Evolutionary conservation across 1,139 yeast genomes (phyloP), one percentile per base, ranked within the genome.

Genomic region (Protomyces gravidus): DNA sequence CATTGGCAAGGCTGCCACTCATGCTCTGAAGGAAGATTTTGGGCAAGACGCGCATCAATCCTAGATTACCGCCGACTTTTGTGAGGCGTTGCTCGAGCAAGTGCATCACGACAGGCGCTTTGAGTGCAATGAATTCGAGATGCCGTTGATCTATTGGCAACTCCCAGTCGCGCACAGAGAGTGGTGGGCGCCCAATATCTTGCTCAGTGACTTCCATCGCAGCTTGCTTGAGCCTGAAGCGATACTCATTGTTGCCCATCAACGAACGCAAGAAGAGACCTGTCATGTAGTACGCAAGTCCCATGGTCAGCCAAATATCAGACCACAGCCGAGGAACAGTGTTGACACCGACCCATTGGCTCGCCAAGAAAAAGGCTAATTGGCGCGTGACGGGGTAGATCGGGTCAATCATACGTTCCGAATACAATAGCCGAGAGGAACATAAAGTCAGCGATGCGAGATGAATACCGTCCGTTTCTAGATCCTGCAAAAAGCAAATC

Each of bases 311-410:
- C 98, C 99, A 94, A n/a, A 87, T 68, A 71, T 92, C 97, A 66
- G 86, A 83, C 71, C 85, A 81, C 0, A 84, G 78, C 63, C 80
- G 81, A 0, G 98, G 96, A 0, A 89, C 85, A 30, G 94, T 88
- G 69, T 89, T 89, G 40, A 94, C 85, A 6, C 97, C 97, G 0
- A 95, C 81, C 96, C 97, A 94, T 70, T 94, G 98, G 5, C 82
- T 78, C 0, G 98, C 87, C 39, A 94, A 72, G 0, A 89, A 82
- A 61, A 82, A 80, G 1, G 92, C 78, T 6, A 92, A 70, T 0
- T 75, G 70, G 63, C 87, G 89, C 0, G 96, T 87, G 1, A 83
- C 79, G 0, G 81, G 69, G 66, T 86, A 83, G 64, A 89, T 77
- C 0, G 96, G 94, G 66, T 94, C 98, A 40, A 92, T 83, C 15